These are phyloP conservation scores for Massariosphaeria phaeospora DNA, from an alignment of 495 filamentous ascomycete genomes.

Conservation along the genomic window DNA sequence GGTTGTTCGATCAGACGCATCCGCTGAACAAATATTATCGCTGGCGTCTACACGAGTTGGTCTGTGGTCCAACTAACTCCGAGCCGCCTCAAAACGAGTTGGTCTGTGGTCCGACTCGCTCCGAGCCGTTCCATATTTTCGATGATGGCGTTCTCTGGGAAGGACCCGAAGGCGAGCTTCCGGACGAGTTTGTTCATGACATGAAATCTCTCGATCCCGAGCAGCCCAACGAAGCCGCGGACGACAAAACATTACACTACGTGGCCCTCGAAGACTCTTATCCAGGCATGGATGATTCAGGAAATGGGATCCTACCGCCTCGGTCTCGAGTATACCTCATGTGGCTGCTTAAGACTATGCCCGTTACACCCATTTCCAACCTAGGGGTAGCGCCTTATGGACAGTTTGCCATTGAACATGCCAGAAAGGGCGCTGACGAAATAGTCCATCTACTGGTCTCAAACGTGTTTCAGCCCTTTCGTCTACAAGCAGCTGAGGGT, in stretches of 20 bases:
- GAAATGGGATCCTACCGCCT: conserved; percentile 58
- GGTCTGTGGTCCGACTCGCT: no score
- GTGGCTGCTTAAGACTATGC: conserved; percentile 56
- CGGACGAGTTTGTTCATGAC: no score
- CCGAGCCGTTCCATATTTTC: no score
- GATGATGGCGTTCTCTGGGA: no score
- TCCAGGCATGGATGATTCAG: no score
- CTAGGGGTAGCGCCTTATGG: conserved; percentile 82
- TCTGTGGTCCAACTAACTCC: conserved; percentile 36
- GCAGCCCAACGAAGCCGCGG: no score
- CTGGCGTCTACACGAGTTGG: conserved; percentile 60
- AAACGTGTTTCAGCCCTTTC: conserved; percentile 70
- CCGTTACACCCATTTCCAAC: neutral
- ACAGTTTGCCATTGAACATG: conserved; percentile 84
- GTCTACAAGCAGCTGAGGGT: neutral
- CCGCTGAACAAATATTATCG: conserved; percentile 79
- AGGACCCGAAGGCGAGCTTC: no score
- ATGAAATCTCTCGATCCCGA: no score
- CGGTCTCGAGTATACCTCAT: conserved; percentile 78
- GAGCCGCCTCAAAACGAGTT: conserved; percentile 56
- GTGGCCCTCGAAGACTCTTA: no score
- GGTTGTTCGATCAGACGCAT: conserved; percentile 85
- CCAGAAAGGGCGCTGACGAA: conserved; percentile 73
- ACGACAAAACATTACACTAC: no score
- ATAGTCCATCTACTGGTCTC: conserved; percentile 80